Conservation (phyloP, 106 monocot species). For the Iris macrosiphon region DNA sequence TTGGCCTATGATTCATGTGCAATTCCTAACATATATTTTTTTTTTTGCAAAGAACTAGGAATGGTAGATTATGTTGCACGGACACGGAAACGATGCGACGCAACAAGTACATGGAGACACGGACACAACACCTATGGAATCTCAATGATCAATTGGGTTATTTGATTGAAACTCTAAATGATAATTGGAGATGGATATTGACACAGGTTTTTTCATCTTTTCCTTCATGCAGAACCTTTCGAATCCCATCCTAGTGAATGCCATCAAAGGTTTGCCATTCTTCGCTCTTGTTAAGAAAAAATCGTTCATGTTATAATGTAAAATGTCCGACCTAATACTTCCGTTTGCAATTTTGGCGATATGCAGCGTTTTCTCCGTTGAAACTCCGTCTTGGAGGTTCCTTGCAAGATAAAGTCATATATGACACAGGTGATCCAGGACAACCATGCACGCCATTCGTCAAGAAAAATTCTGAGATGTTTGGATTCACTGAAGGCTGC, state of each 20-base stretch:
- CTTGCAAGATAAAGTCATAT: constrained; percentile 86
- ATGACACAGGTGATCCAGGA: constrained; percentile 23
- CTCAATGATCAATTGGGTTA: no score
- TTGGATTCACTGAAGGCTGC: constrained; percentile 77
- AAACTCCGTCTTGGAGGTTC: constrained; percentile 79
- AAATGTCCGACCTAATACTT: neutral
- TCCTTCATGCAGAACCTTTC: constrained; percentile 69
- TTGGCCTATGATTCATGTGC: no score
- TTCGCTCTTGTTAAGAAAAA: neutral
- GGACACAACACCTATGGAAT: no score
- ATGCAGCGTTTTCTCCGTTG: constrained; percentile 72
- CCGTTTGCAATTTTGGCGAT: neutral
- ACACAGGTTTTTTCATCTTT: constrained; percentile 39
- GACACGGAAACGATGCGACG: no score
- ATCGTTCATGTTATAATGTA: neutral
- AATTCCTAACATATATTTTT: no score
- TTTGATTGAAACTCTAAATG: no score
- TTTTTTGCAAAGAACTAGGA: no score
- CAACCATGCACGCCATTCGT: constrained; percentile 45
- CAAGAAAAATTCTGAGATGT: constrained; percentile 61
- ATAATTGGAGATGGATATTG: constrained; percentile 25
- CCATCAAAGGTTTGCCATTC: constrained; percentile 57
- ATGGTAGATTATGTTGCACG: no score
- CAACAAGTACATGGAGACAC: no score
- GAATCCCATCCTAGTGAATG: constrained; percentile 62